A percentile compares a stretch with the other conserved stretches of the same genome.
These are phyloP conservation scores for Aspergillus avenaceus DNA, from an alignment of 495 filamentous ascomycete genomes.

Conservation along the genomic window DNA sequence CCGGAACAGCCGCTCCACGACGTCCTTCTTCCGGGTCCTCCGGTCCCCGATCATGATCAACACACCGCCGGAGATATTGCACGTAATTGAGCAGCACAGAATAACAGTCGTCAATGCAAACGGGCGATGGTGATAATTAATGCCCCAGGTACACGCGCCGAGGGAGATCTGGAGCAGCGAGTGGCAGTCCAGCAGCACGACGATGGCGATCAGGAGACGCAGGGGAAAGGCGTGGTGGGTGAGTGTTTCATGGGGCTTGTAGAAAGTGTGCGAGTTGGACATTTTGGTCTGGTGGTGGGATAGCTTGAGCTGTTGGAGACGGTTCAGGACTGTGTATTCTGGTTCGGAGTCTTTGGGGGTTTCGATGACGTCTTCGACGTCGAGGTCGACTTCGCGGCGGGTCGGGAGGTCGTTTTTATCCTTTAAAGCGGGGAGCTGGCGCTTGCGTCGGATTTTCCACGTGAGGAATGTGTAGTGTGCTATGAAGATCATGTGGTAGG, in stretches of 20 bases:
- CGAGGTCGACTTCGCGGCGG: slow-evolving; percentile 40
- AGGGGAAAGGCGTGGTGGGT: slow-evolving; percentile 78
- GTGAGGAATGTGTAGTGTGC: slow-evolving; percentile 64
- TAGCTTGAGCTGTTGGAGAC: slow-evolving; percentile 57
- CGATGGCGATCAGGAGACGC: slow-evolving; percentile 63
- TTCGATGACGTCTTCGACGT: slow-evolving; percentile 43
- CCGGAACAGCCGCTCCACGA: slow-evolving; percentile 66
- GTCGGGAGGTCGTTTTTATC: slow-evolving; percentile 70
- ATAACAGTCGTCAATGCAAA: slow-evolving; percentile 73
- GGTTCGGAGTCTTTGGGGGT: slow-evolving; percentile 32
- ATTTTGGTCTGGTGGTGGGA: slow-evolving; percentile 72
- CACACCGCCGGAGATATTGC: slow-evolving; percentile 67
- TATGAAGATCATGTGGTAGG: slow-evolving; percentile 76
- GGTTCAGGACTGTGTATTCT: slow-evolving; percentile 58
- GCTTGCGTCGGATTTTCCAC: slow-evolving; percentile 63
- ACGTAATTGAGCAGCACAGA: slow-evolving; percentile 68
- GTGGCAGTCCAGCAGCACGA: slow-evolving; percentile 72
- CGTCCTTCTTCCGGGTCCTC: slow-evolving; percentile 74
- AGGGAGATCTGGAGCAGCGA: slow-evolving; percentile 71
- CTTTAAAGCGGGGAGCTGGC: slow-evolving; percentile 56
- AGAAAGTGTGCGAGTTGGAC: slow-evolving; percentile 74
- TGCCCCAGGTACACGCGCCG: slow-evolving; percentile 69
- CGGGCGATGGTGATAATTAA: slow-evolving; percentile 57
- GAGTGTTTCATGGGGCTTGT: slow-evolving; percentile 77
- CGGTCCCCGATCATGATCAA: slow-evolving; percentile 70